phyloP scores from a whole-genome alignment of 805 yeast species.

The Candida railenensis region DNA sequence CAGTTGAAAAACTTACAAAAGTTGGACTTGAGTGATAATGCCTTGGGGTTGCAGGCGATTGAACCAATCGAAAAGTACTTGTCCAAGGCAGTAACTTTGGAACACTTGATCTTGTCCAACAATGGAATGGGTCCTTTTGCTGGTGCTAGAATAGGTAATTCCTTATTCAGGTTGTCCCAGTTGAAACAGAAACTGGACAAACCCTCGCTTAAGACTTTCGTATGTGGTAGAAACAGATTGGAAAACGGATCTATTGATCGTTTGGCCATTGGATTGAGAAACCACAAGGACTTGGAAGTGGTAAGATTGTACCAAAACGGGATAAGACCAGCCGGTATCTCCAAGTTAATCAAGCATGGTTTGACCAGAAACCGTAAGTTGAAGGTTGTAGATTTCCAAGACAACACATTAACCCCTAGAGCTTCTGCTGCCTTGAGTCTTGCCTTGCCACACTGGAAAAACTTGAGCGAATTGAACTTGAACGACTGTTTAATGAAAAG shows the following conservation, averaged over 20 bases:
- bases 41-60: slow-evolving; percentile 93
- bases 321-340: slow-evolving; percentile 90
- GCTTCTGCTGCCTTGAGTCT: slow-evolving; percentile 53
- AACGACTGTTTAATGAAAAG: slow-evolving; percentile 87
- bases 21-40: slow-evolving; percentile 88
- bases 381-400: slow-evolving; percentile 81
- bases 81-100: slow-evolving; percentile 70
- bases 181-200: slow-evolving; percentile 55
- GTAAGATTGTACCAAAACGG: slow-evolving; percentile 93
- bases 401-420: slow-evolving; percentile 83
- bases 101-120: slow-evolving; percentile 86
- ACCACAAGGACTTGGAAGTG: slow-evolving; percentile 69
- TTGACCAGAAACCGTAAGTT: slow-evolving; percentile 60
- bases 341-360: slow-evolving; percentile 71
- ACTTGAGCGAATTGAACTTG: slow-evolving; percentile 73
- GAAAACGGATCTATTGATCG: slow-evolving; percentile 92
- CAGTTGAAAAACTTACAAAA: slow-evolving; percentile 67
- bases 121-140: slow-evolving; percentile 99
- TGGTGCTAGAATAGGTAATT: slow-evolving; percentile 89
- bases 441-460: slow-evolving; percentile 59
- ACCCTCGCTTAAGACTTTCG: slow-evolving; percentile 70
- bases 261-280: slow-evolving; percentile 80
- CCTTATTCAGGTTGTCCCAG: slow-evolving; percentile 67
- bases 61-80: slow-evolving; percentile 82
- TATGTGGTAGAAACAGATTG: slow-evolving; percentile 96